phyloP scores from a whole-genome alignment of 2,329 filamentous ascomycete species.

The Beauveria medogensis region DNA sequence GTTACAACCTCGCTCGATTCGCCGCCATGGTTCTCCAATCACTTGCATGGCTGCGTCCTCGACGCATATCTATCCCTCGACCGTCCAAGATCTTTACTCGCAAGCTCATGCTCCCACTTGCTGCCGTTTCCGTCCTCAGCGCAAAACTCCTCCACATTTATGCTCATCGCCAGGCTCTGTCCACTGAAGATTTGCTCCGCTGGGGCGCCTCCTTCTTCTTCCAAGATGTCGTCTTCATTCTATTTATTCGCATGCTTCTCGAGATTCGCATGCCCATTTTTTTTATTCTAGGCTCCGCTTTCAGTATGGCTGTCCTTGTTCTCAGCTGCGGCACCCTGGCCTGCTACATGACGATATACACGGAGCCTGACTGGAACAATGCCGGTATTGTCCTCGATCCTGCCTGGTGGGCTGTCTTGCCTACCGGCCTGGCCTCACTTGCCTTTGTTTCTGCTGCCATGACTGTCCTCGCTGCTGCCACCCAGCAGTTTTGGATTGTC shows the following conservation, averaged over 20 bases:
- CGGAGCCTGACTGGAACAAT: slow-evolving; percentile 11
- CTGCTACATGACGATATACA: slow-evolving; percentile 11
- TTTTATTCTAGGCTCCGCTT: background rate
- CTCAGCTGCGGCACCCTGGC: slow-evolving; percentile 21
- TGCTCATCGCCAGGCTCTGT: slow-evolving; percentile 7
- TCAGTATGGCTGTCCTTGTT: slow-evolving; percentile 33
- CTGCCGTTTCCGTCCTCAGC: slow-evolving; percentile 8
- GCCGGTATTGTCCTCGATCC: slow-evolving; percentile 10
- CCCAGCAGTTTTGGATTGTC: slow-evolving; percentile 9
- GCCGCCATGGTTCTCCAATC: slow-evolving; percentile 1
- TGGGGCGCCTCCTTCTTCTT: slow-evolving; percentile 10
- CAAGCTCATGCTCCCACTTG: slow-evolving; percentile 10
- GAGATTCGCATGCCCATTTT: slow-evolving; percentile 3
- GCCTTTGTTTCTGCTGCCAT: slow-evolving; percentile 5
- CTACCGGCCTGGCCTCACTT: slow-evolving; percentile 7
- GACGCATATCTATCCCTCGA: slow-evolving; percentile 5
- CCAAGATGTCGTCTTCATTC: slow-evolving; percentile 10
- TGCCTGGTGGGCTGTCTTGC: slow-evolving; percentile 11
- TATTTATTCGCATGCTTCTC: slow-evolving; percentile 5
- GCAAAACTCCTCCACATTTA: slow-evolving; percentile 9
- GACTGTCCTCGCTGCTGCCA: slow-evolving; percentile 3
- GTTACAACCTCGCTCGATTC: background rate
- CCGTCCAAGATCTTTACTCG: slow-evolving; percentile 10
- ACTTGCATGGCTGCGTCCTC: background rate
- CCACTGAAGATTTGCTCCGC: background rate